These are phyloP conservation scores for Yamadazyma pseudoaaseri DNA, from an alignment of 1,139 yeast species.

Conservation along the genomic window DNA sequence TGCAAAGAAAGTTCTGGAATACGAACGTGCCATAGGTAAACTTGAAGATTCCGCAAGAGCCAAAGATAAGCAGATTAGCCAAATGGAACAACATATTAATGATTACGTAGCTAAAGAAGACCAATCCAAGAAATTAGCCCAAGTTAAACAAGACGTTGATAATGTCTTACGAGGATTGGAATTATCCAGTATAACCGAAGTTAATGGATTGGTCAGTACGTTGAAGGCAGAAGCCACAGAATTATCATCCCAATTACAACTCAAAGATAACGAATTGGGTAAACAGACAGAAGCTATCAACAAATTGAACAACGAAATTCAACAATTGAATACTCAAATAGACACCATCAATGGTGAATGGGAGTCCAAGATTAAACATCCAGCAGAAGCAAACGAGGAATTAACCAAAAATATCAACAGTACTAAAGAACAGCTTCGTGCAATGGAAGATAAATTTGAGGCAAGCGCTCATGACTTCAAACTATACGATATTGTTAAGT, in stretches of 20 bases:
- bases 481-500: conserved; percentile 13
- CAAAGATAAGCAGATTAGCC: conserved; percentile 6
- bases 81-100: conserved; percentile 1
- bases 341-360: neutral
- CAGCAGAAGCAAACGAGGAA: neutral
- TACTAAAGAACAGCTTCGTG: neutral
- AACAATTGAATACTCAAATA: neutral
- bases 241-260: conserved; percentile 1
- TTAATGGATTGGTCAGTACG: conserved; percentile 1
- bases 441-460: neutral
- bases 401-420: neutral
- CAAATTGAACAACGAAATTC: neutral
- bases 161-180: conserved; percentile 3
- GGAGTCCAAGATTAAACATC: neutral
- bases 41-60: conserved; percentile 3
- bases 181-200: conserved; percentile 1
- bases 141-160: conserved; percentile 4
- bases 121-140: neutral
- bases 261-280: neutral
- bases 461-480: conserved; percentile 10
- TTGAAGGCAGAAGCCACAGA: conserved; percentile 1
- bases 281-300: conserved; percentile 1
- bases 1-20: conserved; percentile 10
- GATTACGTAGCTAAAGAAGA: neutral
- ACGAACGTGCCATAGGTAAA: conserved; percentile 6